Evolutionary conservation across 1,139 yeast genomes (phyloP), one percentile per base, ranked within the genome.

Genomic region (Diutina mesorugosa): DNA sequence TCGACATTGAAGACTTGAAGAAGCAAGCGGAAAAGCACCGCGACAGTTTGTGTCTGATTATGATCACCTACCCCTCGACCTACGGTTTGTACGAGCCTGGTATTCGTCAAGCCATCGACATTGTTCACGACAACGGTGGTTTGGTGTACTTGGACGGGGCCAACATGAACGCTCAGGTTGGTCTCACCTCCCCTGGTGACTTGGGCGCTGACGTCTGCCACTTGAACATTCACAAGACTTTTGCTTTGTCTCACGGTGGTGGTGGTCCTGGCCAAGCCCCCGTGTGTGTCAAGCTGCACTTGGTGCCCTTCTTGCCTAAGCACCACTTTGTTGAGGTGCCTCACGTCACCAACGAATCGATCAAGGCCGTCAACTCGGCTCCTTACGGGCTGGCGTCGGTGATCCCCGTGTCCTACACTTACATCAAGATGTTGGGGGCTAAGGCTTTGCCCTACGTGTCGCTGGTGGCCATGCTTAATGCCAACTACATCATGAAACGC

Each of bases 201-300:
- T 77, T 93, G 65, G 98, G 97, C 57, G 98, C 98, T n/a, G 99
- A 93, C 72, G 98, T 93, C 54, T 93, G 99, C 72, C 99, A 93
- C 68, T 80, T 93, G 74, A 93, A 93, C 69, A 78, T 93, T 67
- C 99, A 93, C 77, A 93, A 93, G 75, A 93, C 99, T 1, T 93
- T 93, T 76, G 93, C 98, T 55, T 90, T 93, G 67, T 95, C 97
- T 60, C 99, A 93, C 69, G 99, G 99, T 66, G 99, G 99, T 67
- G 99, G 99, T 69, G 99, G 99, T 55, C 99, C 99, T 52, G 99
- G 98, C 65, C 96, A 91, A 68, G 99, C 97, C 10, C 98, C 99
- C 58, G 95, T 93, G 60, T 90, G 98, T 78, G 98, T 91, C 61
- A 87, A 85, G 65, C 74, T 78, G 58, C 97, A 90, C 69, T 77